Evolutionary conservation across 192 early-diverging fungal genomes (phyloP).

Genomic region (Podila verticillata): DNA sequence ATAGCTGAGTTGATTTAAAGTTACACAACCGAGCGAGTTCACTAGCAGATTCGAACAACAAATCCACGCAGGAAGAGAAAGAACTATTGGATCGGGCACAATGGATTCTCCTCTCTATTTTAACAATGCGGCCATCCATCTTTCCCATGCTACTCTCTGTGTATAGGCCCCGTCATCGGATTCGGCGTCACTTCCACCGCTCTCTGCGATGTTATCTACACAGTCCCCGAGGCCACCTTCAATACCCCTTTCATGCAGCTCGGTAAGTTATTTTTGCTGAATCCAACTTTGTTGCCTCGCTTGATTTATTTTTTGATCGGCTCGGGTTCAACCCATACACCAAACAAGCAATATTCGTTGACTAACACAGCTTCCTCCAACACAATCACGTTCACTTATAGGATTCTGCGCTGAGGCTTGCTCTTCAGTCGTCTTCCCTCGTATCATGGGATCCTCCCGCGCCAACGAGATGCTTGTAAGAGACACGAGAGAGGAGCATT

Average conservation of each 20-base stretch:
- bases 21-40: too few species aligned
- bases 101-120: too few species aligned
- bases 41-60: too few species aligned
- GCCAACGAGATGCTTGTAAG: slow-evolving; percentile 77
- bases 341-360: not conserved
- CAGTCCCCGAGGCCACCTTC: slow-evolving; percentile 70
- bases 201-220: slow-evolving; percentile 76
- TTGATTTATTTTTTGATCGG: not conserved
- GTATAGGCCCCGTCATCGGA: slow-evolving; percentile 72
- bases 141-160: not conserved
- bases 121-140: not conserved
- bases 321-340: not conserved
- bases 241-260: slow-evolving; percentile 80
- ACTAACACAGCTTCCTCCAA: not conserved
- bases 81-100: too few species aligned
- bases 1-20: too few species aligned
- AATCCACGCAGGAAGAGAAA: too few species aligned
- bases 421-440: slow-evolving; percentile 73
- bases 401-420: slow-evolving; percentile 79
- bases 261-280: slow-evolving; percentile 40
- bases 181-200: slow-evolving; percentile 73
- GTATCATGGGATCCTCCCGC: slow-evolving; percentile 66
- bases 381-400: slow-evolving; percentile 4
- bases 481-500: not conserved
- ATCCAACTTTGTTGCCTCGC: not conserved